phyloP scores from a whole-genome alignment of 2,329 filamentous ascomycete genomes.

The Colletotrichum paranaense region DNA sequence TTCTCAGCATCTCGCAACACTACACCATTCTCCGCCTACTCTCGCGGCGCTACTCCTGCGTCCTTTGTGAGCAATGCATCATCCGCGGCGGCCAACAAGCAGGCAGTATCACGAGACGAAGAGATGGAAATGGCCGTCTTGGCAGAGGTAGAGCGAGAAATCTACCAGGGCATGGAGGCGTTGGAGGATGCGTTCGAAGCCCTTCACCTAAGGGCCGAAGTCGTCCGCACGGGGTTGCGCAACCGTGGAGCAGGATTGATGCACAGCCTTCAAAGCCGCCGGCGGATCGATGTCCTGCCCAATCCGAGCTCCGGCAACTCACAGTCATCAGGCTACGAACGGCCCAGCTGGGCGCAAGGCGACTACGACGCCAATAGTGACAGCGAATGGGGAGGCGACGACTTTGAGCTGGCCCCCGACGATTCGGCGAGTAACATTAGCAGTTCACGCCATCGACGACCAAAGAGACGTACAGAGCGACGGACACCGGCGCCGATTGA shows the following conservation, averaged over 20 bases:
- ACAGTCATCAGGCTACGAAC: slow-evolving; percentile 56
- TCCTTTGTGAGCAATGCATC: slow-evolving; percentile 70
- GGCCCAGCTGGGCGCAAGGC: slow-evolving; percentile 58
- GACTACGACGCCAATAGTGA: slow-evolving; percentile 64
- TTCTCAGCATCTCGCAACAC: slow-evolving; percentile 56
- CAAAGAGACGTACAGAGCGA: slow-evolving; percentile 75
- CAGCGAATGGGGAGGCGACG: slow-evolving; percentile 68
- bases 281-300: slow-evolving; percentile 66
- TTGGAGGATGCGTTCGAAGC: slow-evolving; percentile 94
- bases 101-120: slow-evolving; percentile 87
- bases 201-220: slow-evolving; percentile 86
- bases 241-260: slow-evolving; percentile 84
- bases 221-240: slow-evolving; percentile 80
- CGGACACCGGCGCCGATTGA: slow-evolving; percentile 79
- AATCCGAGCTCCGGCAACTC: slow-evolving; percentile 60
- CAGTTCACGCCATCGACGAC: slow-evolving; percentile 74
- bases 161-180: slow-evolving; percentile 93
- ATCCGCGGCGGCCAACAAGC: slow-evolving; percentile 57
- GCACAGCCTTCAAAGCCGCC: slow-evolving; percentile 70
- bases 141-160: slow-evolving; percentile 91
- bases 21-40: slow-evolving; percentile 63
- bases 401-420: slow-evolving; percentile 76
- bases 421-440: slow-evolving; percentile 86
- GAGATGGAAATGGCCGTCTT: slow-evolving; percentile 92
- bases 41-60: slow-evolving; percentile 66